Conservation (phyloP, 305 asterid genomes). For the Ruellia speciosa region DNA sequence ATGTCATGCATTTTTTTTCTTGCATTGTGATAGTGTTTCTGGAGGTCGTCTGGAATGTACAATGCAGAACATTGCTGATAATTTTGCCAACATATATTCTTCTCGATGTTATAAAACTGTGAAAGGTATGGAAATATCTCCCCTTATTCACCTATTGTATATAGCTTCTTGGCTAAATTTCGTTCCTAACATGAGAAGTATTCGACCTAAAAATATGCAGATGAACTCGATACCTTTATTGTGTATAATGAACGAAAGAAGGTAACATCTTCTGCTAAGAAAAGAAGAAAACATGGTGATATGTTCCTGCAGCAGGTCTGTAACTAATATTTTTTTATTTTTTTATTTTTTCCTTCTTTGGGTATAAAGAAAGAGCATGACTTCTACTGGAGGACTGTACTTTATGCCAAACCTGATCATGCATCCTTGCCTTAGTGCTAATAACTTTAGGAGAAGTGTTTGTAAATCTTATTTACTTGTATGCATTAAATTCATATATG, state of each 20-base stretch:
- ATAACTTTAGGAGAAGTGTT: slow-evolving; percentile 1
- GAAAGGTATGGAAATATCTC: slow-evolving; percentile 43
- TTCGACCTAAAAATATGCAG: slow-evolving; percentile 37
- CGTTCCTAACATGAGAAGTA: slow-evolving; percentile 20
- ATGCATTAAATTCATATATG: neutral
- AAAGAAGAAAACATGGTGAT: slow-evolving; percentile 59
- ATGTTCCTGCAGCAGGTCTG: slow-evolving; percentile 83
- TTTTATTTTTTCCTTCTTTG: slow-evolving; percentile 16
- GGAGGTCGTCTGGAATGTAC: slow-evolving; percentile 99
- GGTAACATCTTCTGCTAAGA: slow-evolving; percentile 97
- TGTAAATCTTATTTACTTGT: neutral
- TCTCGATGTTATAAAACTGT: slow-evolving; percentile 62
- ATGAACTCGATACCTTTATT: slow-evolving; percentile 72
- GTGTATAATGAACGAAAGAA: slow-evolving; percentile 81
- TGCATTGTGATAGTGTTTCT: slow-evolving; percentile 44
- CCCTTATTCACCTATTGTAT: slow-evolving; percentile 8
- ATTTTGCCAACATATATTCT: slow-evolving; percentile 50
- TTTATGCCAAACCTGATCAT: slow-evolving; percentile 16
- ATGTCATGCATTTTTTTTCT: neutral
- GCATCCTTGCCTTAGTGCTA: slow-evolving; percentile 14
- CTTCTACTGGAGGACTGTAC: slow-evolving; percentile 9
- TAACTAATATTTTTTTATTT: slow-evolving; percentile 1
- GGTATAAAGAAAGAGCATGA: slow-evolving; percentile 9
- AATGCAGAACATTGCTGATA: slow-evolving; percentile 96
- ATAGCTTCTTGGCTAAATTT: slow-evolving; percentile 16